phyloP scores from a whole-genome alignment of 371 early-diverging fungal genomes.

The Saksenaea vasiformis region DNA sequence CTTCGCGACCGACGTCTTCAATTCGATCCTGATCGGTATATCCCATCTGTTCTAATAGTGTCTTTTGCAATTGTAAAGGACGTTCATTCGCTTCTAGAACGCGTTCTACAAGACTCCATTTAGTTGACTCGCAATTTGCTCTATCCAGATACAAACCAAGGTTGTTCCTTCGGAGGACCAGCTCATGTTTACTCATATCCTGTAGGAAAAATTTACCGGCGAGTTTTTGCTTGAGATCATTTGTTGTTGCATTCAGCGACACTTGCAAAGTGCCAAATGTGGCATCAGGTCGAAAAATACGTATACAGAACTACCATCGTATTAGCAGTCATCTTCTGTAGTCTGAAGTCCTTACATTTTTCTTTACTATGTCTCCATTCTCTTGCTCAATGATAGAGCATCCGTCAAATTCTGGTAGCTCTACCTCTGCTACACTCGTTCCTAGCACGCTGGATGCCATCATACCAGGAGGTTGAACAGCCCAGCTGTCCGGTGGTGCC shows the following conservation, averaged over 20 bases:
- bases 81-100: slow-evolving; percentile 66
- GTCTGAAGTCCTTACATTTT: slow-evolving; percentile 25
- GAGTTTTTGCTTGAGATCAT: slow-evolving; percentile 69
- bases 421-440: slow-evolving; percentile 21
- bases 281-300: slow-evolving; percentile 68
- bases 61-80: slow-evolving; percentile 73
- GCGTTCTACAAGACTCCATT: slow-evolving; percentile 51
- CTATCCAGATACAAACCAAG: slow-evolving; percentile 41
- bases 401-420: slow-evolving; percentile 42
- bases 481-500: slow-evolving; percentile 75
- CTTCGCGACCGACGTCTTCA: slow-evolving; percentile 76
- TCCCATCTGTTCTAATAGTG: slow-evolving; percentile 74
- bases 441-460: not conserved
- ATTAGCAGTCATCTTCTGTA: not conserved
- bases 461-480: slow-evolving; percentile 49
- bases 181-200: slow-evolving; percentile 71
- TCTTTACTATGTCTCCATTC: slow-evolving; percentile 29
- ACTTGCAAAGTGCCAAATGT: slow-evolving; percentile 79
- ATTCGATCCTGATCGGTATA: slow-evolving; percentile 78
- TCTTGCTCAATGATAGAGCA: slow-evolving; percentile 32
- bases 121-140: not conserved
- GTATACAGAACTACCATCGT: slow-evolving; percentile 49
- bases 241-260: slow-evolving; percentile 65
- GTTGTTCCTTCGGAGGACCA: slow-evolving; percentile 64
- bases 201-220: slow-evolving; percentile 78